phyloP scores from a whole-genome alignment of 129 eudicot genomes.

The Flaveria trinervia region DNA sequence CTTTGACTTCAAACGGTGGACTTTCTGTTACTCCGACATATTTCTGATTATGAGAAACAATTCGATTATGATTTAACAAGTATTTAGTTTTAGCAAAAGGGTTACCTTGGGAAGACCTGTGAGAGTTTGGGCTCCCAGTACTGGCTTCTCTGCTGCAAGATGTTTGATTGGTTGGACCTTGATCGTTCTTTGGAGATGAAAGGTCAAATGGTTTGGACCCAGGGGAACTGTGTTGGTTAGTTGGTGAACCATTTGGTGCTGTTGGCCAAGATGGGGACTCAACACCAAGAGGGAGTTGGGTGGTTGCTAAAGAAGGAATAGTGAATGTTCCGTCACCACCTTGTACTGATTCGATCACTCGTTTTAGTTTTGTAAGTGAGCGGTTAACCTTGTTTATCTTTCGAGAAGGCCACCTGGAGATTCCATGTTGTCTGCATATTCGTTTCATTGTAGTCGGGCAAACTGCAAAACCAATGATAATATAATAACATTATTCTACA shows the following conservation, averaged over 20 bases:
- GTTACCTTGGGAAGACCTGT: conserved; percentile 76
- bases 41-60: conserved; percentile 40
- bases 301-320: conserved; percentile 62
- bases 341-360: conserved; percentile 93
- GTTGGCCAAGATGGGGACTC: conserved; percentile 74
- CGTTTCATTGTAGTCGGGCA: conserved; percentile 99
- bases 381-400: conserved; percentile 93
- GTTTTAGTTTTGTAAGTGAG: conserved; percentile 83
- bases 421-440: conserved; percentile 94
- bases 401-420: conserved; percentile 97
- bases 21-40: conserved; percentile 38
- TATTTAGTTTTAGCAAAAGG: conserved; percentile 42
- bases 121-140: conserved; percentile 81
- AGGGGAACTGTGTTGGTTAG: conserved; percentile 55
- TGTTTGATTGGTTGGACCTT: conserved; percentile 25
- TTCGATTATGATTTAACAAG: conserved; percentile 23
- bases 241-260: conserved; percentile 50
- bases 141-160: conserved; percentile 68
- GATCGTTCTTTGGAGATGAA: conserved; percentile 44
- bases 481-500: conserved; percentile 13
- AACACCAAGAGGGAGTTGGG: conserved; percentile 57
- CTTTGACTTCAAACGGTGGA: conserved; percentile 45
- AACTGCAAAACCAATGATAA: conserved; percentile 55
- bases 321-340: conserved; percentile 89
- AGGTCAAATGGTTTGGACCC: conserved; percentile 49